phyloP scores from a whole-genome alignment of 208 protist genomes.

The Lotmaria passim region DNA sequence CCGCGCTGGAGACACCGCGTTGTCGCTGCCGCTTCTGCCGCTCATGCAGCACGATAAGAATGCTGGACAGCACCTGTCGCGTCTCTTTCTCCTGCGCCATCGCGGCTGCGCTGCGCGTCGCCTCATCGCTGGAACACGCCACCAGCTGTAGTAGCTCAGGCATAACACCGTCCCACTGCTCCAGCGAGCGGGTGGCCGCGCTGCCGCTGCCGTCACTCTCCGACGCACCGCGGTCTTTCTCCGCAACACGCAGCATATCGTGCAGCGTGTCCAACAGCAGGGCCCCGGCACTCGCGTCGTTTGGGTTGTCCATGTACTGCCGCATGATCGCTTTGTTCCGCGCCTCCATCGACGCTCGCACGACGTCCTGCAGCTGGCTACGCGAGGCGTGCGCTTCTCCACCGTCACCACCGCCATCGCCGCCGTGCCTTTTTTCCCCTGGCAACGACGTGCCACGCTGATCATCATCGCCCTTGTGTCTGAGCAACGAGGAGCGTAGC shows the following conservation, averaged over 20 bases:
- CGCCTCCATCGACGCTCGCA: slow-evolving; percentile 50
- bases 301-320: slow-evolving; percentile 49
- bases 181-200: not conserved
- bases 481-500: too few relatives aligned
- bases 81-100: slow-evolving; percentile 23
- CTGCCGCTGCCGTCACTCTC: not conserved
- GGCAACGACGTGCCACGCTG: too few relatives aligned
- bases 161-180: slow-evolving; percentile 17
- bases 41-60: slow-evolving; percentile 10
- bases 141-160: slow-evolving; percentile 36
- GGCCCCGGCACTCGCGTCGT: slow-evolving; percentile 37
- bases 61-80: slow-evolving; percentile 19
- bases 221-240: slow-evolving; percentile 10
- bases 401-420: not conserved
- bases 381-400: slow-evolving; percentile 20
- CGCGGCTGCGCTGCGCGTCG: slow-evolving; percentile 9
- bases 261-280: slow-evolving; percentile 39
- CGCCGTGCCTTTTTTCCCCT: too few relatives aligned
- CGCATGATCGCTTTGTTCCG: slow-evolving; percentile 49
- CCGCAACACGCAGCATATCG: slow-evolving; percentile 26
- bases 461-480: too few relatives aligned
- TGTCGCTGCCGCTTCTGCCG: not conserved
- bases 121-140: slow-evolving; percentile 19
- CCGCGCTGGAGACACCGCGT: not conserved
- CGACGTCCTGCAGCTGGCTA: slow-evolving; percentile 51